These are phyloP conservation scores for Colletotrichum karsti DNA, from an alignment of 2,329 filamentous ascomycete species.

Conservation along the genomic window DNA sequence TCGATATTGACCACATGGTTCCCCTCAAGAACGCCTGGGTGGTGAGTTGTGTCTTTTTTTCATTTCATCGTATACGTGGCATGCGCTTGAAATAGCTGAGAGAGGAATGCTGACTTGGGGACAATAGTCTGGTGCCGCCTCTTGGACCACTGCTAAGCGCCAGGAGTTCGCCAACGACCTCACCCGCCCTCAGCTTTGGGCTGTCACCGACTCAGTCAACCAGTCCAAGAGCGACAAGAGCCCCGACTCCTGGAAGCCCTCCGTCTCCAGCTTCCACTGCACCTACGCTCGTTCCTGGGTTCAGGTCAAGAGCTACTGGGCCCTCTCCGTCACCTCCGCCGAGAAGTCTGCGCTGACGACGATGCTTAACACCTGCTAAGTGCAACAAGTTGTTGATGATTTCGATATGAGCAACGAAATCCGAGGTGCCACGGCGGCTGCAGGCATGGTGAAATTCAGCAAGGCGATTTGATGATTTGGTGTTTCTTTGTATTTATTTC, in stretches of 20 bases:
- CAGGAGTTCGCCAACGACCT: conserved; percentile 81
- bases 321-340: conserved; percentile 71
- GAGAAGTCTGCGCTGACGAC: conserved; percentile 75
- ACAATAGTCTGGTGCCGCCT: conserved; percentile 71
- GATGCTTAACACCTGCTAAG: conserved; percentile 72
- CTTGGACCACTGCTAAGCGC: conserved; percentile 75
- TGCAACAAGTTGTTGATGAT: background rate
- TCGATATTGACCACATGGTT: conserved; percentile 88
- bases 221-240: conserved; percentile 76
- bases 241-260: conserved; percentile 81
- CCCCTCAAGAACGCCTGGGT: conserved; percentile 85
- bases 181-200: conserved; percentile 77
- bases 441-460: too few relatives aligned
- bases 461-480: too few relatives aligned
- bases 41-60: conserved; percentile 45
- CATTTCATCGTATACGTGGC: background rate
- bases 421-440: background rate
- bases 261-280: conserved; percentile 75
- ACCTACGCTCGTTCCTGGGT: conserved; percentile 82
- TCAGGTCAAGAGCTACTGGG: conserved; percentile 78
- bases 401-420: background rate
- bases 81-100: background rate
- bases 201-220: conserved; percentile 83
- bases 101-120: background rate
- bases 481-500: too few relatives aligned